A percentile compares a stretch with the other conserved stretches of the same genome.
phyloP scores from a whole-genome alignment of 371 early-diverging fungal genomes.

The Apophysomyces elegans region DNA sequence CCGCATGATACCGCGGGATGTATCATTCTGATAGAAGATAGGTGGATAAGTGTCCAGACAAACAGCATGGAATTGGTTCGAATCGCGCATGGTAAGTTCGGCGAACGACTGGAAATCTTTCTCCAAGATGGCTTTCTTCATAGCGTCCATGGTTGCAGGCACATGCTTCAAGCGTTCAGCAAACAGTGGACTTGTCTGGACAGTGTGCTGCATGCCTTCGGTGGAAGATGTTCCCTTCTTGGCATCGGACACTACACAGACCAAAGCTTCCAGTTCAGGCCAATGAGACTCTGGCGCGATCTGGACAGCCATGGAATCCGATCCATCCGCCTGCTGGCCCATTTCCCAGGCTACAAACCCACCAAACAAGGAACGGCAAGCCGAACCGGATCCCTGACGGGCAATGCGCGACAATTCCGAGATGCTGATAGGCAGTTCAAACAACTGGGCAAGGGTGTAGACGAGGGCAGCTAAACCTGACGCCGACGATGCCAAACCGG shows the following conservation, averaged over 20 bases:
- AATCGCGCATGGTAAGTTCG: conserved; percentile 95
- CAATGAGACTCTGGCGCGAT: conserved; percentile 92
- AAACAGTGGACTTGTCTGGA: conserved; percentile 89
- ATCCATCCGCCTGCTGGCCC: conserved; percentile 78
- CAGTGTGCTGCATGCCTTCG: conserved; percentile 97
- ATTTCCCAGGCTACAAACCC: conserved; percentile 98
- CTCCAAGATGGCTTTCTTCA: conserved; percentile 83
- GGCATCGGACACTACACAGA: conserved; percentile 91
- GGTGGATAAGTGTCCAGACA: conserved; percentile 95
- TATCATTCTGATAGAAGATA: conserved; percentile 95
- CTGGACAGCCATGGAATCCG: conserved; percentile 90
- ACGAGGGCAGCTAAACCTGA: conserved; percentile 97
- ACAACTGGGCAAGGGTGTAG: conserved; percentile 82
- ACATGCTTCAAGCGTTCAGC: conserved; percentile 87
- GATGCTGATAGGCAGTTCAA: conserved; percentile 66
- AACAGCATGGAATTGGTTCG: conserved; percentile 98
- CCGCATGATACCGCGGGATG: conserved; percentile 87
- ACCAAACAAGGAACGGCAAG: conserved; percentile 96
- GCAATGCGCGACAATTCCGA: conserved; percentile 91
- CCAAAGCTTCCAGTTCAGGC: conserved; percentile 94
- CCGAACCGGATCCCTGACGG: conserved; percentile 96
- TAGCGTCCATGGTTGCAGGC: conserved; percentile 85
- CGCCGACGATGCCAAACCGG: conserved; percentile 99
- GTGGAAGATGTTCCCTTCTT: conserved; percentile 94
- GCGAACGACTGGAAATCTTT: conserved; percentile 93